These are phyloP conservation scores for Pseudocercospora vitis DNA, from an alignment of 2,329 filamentous ascomycete species.

Conservation along the genomic window DNA sequence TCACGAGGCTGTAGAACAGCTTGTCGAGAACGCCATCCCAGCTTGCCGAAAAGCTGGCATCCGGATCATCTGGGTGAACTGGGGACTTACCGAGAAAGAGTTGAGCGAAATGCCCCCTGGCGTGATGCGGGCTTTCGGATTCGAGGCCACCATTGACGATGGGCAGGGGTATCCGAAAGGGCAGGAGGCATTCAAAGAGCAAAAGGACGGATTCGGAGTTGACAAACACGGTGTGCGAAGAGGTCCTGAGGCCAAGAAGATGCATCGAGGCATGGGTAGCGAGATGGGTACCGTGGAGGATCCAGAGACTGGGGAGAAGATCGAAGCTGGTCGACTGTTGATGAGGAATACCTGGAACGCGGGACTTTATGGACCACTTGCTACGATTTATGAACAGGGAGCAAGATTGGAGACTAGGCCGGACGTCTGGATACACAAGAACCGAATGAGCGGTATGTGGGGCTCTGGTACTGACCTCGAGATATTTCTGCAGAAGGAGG, in stretches of 20 bases:
- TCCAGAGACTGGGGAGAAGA: slow-evolving; percentile 44
- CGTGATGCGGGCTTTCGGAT: slow-evolving; percentile 52
- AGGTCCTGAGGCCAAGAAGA: slow-evolving; percentile 20
- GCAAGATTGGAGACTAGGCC: slow-evolving; percentile 30
- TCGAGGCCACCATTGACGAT: slow-evolving; percentile 31
- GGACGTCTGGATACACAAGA: slow-evolving; percentile 58
- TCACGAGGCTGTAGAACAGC: slow-evolving; percentile 43
- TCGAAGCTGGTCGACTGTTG: slow-evolving; percentile 49
- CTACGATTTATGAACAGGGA: slow-evolving; percentile 40
- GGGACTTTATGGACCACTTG: slow-evolving; percentile 51
- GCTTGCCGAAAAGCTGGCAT: slow-evolving; percentile 54
- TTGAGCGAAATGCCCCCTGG: slow-evolving; percentile 53
- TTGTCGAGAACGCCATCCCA: slow-evolving; percentile 48
- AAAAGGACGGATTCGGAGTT: too few relatives aligned
- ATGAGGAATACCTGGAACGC: slow-evolving; percentile 60
- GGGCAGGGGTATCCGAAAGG: slow-evolving; percentile 14
- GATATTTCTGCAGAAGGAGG: slow-evolving; percentile 43
- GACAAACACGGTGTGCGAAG: too few relatives aligned
- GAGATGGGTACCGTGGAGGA: slow-evolving; percentile 33
- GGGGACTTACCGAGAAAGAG: slow-evolving; percentile 58
- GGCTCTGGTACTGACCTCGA: slow-evolving; percentile 46
- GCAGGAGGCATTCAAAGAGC: too few relatives aligned
- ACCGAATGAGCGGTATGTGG: slow-evolving; percentile 61
- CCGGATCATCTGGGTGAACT: slow-evolving; percentile 57
- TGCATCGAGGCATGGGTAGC: slow-evolving; percentile 35